A percentile compares a stretch with the other conserved stretches of the same genome.
Evolutionary conservation across 176 grass and related monocot genomes (phyloP).

Genomic region (Carex kokanica): DNA sequence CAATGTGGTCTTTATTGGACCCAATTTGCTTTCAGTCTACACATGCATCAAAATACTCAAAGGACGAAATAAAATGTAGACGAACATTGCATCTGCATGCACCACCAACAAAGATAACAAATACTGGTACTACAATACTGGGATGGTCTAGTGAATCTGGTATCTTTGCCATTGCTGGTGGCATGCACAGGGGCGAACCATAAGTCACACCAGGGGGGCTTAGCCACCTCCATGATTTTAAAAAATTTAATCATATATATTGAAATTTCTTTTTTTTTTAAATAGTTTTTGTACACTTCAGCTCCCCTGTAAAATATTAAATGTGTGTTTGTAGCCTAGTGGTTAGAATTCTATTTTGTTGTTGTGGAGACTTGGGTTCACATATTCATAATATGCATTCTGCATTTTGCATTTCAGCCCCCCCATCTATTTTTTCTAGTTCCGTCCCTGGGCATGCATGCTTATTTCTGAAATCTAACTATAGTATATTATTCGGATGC

Average conservation of each 20-base stretch:
- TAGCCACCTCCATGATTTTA: too few relatives aligned
- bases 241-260: too few relatives aligned
- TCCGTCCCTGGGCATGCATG: background rate
- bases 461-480: background rate
- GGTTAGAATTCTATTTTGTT: too few relatives aligned
- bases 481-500: conserved; percentile 11
- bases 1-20: background rate
- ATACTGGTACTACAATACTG: background rate
- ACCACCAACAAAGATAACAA: background rate
- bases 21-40: background rate
- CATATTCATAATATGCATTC: too few relatives aligned
- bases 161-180: background rate
- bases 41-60: background rate
- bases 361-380: too few relatives aligned
- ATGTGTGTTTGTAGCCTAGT: too few relatives aligned
- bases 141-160: background rate
- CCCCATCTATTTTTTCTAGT: too few relatives aligned
- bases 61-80: background rate
- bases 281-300: too few relatives aligned
- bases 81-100: background rate
- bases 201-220: too few relatives aligned
- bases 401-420: too few relatives aligned
- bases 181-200: background rate
- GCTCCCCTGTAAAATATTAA: too few relatives aligned
- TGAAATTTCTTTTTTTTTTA: too few relatives aligned